Evolutionary conservation across 2,329 filamentous ascomycete species (phyloP).

Genomic region (Delphinella strobiligena): DNA sequence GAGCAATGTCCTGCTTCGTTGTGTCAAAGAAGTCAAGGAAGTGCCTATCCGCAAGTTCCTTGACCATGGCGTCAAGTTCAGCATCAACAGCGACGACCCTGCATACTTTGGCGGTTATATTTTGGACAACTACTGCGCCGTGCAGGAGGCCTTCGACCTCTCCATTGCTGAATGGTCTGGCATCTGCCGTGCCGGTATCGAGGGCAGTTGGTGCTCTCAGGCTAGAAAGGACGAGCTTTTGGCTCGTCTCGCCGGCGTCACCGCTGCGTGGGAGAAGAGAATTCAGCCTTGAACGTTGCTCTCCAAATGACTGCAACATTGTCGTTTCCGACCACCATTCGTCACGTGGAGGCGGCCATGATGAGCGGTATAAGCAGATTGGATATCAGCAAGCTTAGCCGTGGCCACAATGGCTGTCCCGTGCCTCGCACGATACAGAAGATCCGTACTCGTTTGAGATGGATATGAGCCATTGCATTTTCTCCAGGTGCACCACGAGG

Average conservation of each 20-base stretch:
- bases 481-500: too few species aligned
- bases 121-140: conserved; percentile 61
- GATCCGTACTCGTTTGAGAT: too few species aligned
- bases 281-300: conserved; percentile 2
- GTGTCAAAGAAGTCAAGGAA: conserved; percentile 39
- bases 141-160: conserved; percentile 59
- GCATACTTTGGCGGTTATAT: conserved; percentile 69
- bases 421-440: too few species aligned
- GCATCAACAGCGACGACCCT: conserved; percentile 63
- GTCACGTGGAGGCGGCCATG: too few species aligned
- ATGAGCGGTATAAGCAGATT: too few species aligned
- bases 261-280: conserved; percentile 1
- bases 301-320: too few species aligned
- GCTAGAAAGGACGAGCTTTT: conserved; percentile 50
- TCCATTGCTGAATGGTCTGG: conserved; percentile 52
- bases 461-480: too few species aligned
- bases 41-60: conserved; percentile 53
- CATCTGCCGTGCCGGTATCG: conserved; percentile 50
- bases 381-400: too few species aligned
- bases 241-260: conserved; percentile 7
- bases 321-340: too few species aligned
- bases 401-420: too few species aligned
- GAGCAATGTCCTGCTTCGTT: conserved; percentile 56
- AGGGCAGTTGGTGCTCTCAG: conserved; percentile 57
- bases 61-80: conserved; percentile 53